Base-by-base conservation (phyloP, 2,329 filamentous ascomycete genomes). In the Xylariaceae sp. region DNA sequence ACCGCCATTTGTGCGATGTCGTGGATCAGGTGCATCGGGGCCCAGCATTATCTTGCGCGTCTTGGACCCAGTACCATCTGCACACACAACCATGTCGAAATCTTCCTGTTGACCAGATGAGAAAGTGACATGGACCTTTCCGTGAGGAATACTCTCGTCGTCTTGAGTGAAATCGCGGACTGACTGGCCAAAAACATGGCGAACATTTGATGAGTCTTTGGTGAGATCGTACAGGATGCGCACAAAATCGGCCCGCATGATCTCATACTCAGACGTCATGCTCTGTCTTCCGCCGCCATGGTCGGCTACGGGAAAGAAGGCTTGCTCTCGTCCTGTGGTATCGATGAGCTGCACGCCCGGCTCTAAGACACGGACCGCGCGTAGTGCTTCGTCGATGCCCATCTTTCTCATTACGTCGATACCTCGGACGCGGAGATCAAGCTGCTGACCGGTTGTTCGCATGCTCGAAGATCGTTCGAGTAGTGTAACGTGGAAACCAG, bases 31-130 rank as follows among this genome's bases (percentile, higher is more conserved):
- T 3, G 50, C 47, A 21, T 56, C 46, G 11, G 55, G 41, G 2
- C 58, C 58, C 3, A 69, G 52, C 34, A 72, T 65, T 22, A 64
- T 57, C 37, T 57, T 64, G 22, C 74, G 65, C 14, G 72, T 69
- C 19, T 65, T 66, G 0, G 76, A 80, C 2, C 68, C 65, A 16
- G 74, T 67, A 0, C 78, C 78, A 47, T 82, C 78, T 2, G 76
- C 75, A 4, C 71, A 76, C 34, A 81, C 68, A 0, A 81, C 55
- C 0, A 81, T 53, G 48, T 81, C 77, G 50, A 67, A 81, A 2
- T 56, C 59, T 17, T 68, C 66, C 4, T 53, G 58, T 1, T 55
- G 55, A 4, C 73, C 73, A 42, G 76, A 67, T 2, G 65, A 67
- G 42, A 80, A 71, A 20, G 37, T 43, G 3, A 62, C 64, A 6